phyloP scores from a whole-genome alignment of 352 stramenopile species.

The Salisapilia sapeloensis region DNA sequence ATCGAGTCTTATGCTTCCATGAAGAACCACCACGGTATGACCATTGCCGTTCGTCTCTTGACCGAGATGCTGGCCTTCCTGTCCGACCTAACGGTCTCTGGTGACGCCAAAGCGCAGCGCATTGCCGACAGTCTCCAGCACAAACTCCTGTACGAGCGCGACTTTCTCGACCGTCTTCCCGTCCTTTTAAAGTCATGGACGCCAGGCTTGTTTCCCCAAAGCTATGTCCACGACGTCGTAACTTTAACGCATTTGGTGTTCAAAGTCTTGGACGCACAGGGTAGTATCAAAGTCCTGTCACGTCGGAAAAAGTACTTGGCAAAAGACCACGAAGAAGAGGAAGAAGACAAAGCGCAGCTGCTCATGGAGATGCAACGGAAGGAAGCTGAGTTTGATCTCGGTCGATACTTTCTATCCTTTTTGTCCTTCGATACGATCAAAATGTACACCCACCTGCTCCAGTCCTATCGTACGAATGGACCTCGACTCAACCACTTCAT shows the following conservation, averaged over 20 bases:
- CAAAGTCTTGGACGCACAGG: conserved; percentile 71
- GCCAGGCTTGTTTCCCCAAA: conserved; percentile 34
- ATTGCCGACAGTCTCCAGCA: conserved; percentile 76
- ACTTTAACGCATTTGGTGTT: conserved; percentile 79
- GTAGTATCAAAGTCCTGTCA: conserved; percentile 72
- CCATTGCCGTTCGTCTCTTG: conserved; percentile 55
- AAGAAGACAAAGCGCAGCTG: conserved; percentile 40
- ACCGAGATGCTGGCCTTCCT: conserved; percentile 79
- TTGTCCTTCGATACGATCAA: conserved; percentile 64
- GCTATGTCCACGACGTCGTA: conserved; percentile 65
- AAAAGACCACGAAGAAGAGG: conserved; percentile 61
- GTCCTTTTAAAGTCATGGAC: conserved; percentile 70
- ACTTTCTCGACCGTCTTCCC: conserved; percentile 71
- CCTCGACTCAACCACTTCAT: conserved; percentile 81
- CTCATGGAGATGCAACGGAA: conserved; percentile 77
- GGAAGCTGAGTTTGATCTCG: conserved; percentile 72
- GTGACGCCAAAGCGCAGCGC: conserved; percentile 59
- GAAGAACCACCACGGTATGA: conserved; percentile 77
- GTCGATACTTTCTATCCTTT: conserved; percentile 67
- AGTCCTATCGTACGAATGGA: conserved; percentile 55
- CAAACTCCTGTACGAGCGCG: conserved; percentile 80
- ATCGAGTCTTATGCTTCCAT: conserved; percentile 69
- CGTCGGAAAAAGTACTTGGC: conserved; percentile 44
- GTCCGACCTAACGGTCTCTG: conserved; percentile 41
- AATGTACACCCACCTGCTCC: conserved; percentile 68